A percentile compares a stretch with the other conserved stretches of the same genome.
phyloP scores from a whole-genome alignment of 129 eudicot genomes.

The Chrysanthemum makinoi region DNA sequence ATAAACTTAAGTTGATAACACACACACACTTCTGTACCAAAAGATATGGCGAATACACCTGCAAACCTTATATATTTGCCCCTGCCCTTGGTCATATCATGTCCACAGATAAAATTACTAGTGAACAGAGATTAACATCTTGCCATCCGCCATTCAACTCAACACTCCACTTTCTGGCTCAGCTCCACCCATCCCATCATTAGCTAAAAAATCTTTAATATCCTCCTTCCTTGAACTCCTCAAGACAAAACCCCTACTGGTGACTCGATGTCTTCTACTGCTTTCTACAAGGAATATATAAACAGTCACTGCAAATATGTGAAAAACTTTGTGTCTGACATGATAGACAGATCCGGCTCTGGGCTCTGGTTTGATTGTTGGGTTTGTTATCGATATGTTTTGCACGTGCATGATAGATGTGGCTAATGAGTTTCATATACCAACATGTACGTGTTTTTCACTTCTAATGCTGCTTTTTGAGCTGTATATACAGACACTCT shows the following conservation, averaged over 20 bases:
- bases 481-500: conserved; percentile 1
- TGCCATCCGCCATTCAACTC: too few species aligned
- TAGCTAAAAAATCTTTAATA: not conserved
- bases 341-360: conserved; percentile 9
- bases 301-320: conserved; percentile 25
- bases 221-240: conserved; percentile 4
- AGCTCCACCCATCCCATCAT: not conserved
- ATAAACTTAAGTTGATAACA: not conserved
- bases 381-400: conserved; percentile 22
- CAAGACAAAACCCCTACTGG: conserved; percentile 1
- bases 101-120: conserved; percentile 42
- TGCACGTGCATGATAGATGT: conserved; percentile 32
- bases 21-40: conserved; percentile 7
- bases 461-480: conserved; percentile 29
- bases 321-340: conserved; percentile 14
- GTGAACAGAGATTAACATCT: conserved; percentile 25
- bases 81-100: conserved; percentile 43
- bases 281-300: conserved; percentile 14
- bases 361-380: not conserved
- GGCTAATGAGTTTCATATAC: conserved; percentile 29
- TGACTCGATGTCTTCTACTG: not conserved
- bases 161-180: conserved; percentile 5
- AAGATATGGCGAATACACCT: conserved; percentile 10
- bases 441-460: conserved; percentile 26
- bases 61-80: conserved; percentile 36